These are phyloP conservation scores for Zygotorulaspora chibaensis DNA, from an alignment of 805 yeast species.

Conservation along the genomic window DNA sequence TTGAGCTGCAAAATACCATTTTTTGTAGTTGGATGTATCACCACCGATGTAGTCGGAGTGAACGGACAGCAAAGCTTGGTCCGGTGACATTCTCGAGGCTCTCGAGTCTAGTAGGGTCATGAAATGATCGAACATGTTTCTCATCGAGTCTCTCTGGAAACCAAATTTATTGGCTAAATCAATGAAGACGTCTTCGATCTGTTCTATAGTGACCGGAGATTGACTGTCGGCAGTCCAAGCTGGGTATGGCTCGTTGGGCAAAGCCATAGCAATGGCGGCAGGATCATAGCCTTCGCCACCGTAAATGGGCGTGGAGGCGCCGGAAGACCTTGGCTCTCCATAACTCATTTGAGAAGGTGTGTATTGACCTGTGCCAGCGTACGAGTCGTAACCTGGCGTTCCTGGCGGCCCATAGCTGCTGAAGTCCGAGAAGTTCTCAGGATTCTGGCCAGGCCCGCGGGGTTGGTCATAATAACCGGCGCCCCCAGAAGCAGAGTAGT, in stretches of 20 bases:
- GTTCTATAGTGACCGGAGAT: conserved; percentile 79
- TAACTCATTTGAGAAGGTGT: conserved; percentile 86
- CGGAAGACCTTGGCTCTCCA: conserved; percentile 79
- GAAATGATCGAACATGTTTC: conserved; percentile 85
- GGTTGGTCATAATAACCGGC: conserved; percentile 53
- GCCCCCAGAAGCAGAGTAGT: conserved; percentile 35
- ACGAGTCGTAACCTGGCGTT: conserved; percentile 50
- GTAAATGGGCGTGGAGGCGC: conserved; percentile 91
- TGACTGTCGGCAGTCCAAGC: conserved; percentile 98
- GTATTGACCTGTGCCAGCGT: conserved; percentile 65
- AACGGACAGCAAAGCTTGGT: conserved; percentile 74
- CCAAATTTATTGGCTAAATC: conserved; percentile 81
- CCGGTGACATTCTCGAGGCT: conserved; percentile 85
- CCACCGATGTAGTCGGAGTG: conserved; percentile 90
- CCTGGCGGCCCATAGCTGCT: conserved; percentile 55
- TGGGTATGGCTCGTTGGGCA: conserved; percentile 92
- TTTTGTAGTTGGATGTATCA: conserved; percentile 77
- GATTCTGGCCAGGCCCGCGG: conserved; percentile 43
- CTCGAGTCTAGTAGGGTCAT: conserved; percentile 81
- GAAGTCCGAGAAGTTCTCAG: conserved; percentile 65
- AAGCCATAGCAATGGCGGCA: conserved; percentile 57
- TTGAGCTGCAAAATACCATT: conserved; percentile 88
- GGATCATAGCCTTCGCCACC: conserved; percentile 63
- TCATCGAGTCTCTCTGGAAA: conserved; percentile 89
- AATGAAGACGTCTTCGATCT: conserved; percentile 80